Conservation (phyloP, 1,284 basidiomycete species). For the Anthracocystis setariae region DNA sequence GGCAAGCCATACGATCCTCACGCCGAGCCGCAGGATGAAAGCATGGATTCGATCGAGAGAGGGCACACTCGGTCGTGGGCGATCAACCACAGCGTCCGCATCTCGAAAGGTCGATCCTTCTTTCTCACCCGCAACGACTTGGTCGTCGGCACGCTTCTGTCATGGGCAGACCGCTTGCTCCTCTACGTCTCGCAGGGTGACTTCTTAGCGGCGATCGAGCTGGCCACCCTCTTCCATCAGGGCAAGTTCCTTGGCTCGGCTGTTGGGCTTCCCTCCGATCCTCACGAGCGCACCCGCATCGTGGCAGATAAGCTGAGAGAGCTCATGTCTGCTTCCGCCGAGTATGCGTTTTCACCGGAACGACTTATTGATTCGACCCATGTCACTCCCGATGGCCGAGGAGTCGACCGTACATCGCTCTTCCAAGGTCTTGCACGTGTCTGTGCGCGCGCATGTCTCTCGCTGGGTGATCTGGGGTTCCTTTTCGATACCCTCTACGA, state of each 20-base stretch:
- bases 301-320: slow-evolving; percentile 82
- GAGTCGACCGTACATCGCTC: slow-evolving; percentile 87
- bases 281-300: slow-evolving; percentile 73
- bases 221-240: slow-evolving; percentile 85
- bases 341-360: slow-evolving; percentile 92
- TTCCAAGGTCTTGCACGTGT: slow-evolving; percentile 87
- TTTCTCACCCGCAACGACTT: slow-evolving; percentile 75
- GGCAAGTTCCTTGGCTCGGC: slow-evolving; percentile 84
- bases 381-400: slow-evolving; percentile 80
- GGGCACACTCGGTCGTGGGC: slow-evolving; percentile 27
- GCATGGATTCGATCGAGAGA: not conserved
- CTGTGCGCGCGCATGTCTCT: slow-evolving; percentile 83
- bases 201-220: slow-evolving; percentile 88
- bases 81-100: slow-evolving; percentile 74
- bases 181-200: slow-evolving; percentile 84
- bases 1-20: slow-evolving; percentile 28
- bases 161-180: slow-evolving; percentile 94
- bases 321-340: slow-evolving; percentile 85
- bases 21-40: slow-evolving; percentile 10
- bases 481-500: slow-evolving; percentile 90
- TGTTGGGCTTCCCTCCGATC: slow-evolving; percentile 82
- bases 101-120: slow-evolving; percentile 91
- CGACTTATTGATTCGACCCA: slow-evolving; percentile 90
- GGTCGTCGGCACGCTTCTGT: slow-evolving; percentile 84
- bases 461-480: slow-evolving; percentile 82